Percentiles rank a stretch among this genome's conserved stretches.
Evolutionary conservation across 164 flowering plant species (phyloP).

Genomic region (Annona cherimola): DNA sequence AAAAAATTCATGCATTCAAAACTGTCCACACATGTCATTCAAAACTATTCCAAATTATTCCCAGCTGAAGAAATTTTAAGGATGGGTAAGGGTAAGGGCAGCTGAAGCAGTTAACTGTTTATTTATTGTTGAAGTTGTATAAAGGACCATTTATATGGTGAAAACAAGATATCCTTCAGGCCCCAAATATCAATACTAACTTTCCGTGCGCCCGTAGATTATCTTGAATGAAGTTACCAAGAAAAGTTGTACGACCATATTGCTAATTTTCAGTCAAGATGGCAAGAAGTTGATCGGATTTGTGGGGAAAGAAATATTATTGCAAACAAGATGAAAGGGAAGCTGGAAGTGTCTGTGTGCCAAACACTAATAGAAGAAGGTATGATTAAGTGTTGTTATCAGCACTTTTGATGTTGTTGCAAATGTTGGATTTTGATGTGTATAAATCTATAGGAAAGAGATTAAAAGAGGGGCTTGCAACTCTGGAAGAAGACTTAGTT

Average conservation of each 20-base stretch:
- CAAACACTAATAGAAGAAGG: slow-evolving; percentile 84
- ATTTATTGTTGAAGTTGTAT: no score
- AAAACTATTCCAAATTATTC: no score
- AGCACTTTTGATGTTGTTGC: background rate
- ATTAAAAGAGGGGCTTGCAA: slow-evolving; percentile 60
- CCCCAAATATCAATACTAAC: no score
- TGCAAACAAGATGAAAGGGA: slow-evolving; percentile 93
- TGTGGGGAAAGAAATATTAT: slow-evolving; percentile 88
- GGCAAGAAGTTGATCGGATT: slow-evolving; percentile 91
- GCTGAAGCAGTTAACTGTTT: background rate
- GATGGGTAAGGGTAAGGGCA: background rate
- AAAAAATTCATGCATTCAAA: no score
- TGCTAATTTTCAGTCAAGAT: slow-evolving; percentile 65
- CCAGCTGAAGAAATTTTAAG: no score
- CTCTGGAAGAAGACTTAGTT: slow-evolving; percentile 70
- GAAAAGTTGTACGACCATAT: background rate
- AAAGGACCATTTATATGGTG: no score
- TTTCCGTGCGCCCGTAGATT: no score
- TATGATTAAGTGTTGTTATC: slow-evolving; percentile 4
- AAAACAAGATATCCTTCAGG: background rate
- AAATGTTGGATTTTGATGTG: background rate
- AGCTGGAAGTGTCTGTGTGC: slow-evolving; percentile 69
- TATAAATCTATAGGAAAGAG: slow-evolving; percentile 51
- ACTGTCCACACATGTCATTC: no score
- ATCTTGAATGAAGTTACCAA: background rate